A percentile compares a stretch with the other conserved stretches of the same genome.
Conservation (phyloP, 768 basidiomycete genomes). For the Trametes cubensis region DNA sequence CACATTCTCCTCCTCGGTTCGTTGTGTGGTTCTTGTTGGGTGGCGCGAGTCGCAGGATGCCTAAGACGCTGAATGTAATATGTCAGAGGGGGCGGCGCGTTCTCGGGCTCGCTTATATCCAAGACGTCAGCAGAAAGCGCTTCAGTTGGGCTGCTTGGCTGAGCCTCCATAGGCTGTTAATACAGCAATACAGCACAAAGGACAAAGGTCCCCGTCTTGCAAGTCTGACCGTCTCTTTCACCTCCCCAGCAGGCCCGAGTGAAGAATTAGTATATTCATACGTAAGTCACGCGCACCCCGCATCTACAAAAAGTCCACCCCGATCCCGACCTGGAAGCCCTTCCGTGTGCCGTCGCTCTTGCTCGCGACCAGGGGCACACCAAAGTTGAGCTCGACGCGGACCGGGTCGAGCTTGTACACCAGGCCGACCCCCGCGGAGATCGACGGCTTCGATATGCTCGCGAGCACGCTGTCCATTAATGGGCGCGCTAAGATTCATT, state of each 20-base stretch:
- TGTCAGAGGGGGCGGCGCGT: no score
- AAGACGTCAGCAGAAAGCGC: no score
- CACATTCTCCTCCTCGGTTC: no score
- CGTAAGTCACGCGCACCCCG: slow-evolving; percentile 14
- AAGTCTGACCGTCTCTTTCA: no score
- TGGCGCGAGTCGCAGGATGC: background rate
- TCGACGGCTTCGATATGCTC: slow-evolving; percentile 58
- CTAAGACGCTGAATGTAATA: no score
- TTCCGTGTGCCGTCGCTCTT: slow-evolving; percentile 66
- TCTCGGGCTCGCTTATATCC: no score
- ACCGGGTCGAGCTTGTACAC: slow-evolving; percentile 83
- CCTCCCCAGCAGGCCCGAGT: background rate
- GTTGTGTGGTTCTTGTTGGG: background rate
- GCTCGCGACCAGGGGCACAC: slow-evolving; percentile 74
- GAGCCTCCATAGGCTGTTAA: no score
- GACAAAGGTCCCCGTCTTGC: no score
- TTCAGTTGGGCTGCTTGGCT: no score
- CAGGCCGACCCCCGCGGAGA: slow-evolving; percentile 82
- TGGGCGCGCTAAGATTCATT: slow-evolving; percentile 36
- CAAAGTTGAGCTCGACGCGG: slow-evolving; percentile 87
- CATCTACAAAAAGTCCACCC: slow-evolving; percentile 69
- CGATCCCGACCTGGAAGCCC: slow-evolving; percentile 82
- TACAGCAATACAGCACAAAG: no score
- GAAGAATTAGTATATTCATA: slow-evolving; percentile 14
- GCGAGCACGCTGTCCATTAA: slow-evolving; percentile 43